Evolutionary conservation across 2,329 filamentous ascomycete species (phyloP).

Genomic region (Grosmannia huntii): DNA sequence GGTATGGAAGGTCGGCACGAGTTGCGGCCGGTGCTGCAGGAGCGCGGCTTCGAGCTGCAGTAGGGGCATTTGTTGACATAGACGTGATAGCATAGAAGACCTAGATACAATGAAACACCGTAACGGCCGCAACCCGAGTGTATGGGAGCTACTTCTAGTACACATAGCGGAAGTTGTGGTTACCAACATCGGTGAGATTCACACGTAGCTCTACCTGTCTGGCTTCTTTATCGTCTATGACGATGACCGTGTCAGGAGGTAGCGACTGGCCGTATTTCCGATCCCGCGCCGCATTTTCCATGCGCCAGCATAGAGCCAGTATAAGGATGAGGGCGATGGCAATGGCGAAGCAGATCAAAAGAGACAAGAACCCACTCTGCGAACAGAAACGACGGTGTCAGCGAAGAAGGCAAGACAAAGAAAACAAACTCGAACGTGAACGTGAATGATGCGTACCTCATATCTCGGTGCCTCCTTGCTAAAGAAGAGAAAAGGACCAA

Average conservation of each 20-base stretch:
- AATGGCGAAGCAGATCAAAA: background rate
- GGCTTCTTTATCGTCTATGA: background rate
- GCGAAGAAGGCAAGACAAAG: background rate
- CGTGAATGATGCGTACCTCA: constrained; percentile 5
- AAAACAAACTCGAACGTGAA: background rate
- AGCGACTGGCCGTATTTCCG: background rate
- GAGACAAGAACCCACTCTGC: background rate
- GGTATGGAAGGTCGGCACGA: constrained; percentile 18
- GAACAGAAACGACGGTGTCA: background rate
- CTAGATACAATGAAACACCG: background rate
- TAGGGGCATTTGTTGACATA: background rate
- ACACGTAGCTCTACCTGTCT: background rate
- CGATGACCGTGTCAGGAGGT: background rate
- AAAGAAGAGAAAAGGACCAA: constrained; percentile 50
- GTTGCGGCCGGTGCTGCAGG: constrained; percentile 13
- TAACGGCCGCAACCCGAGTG: too few relatives aligned
- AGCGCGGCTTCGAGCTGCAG: constrained; percentile 15
- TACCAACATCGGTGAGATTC: background rate
- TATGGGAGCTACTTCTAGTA: too few relatives aligned
- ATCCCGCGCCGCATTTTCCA: background rate
- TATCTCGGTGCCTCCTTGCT: constrained; percentile 31
- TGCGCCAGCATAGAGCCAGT: background rate
- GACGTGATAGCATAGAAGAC: background rate
- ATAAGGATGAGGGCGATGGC: background rate
- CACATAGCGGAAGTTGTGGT: background rate